Conservation (phyloP, 345 rosid species). For the Durio zibethinus region DNA sequence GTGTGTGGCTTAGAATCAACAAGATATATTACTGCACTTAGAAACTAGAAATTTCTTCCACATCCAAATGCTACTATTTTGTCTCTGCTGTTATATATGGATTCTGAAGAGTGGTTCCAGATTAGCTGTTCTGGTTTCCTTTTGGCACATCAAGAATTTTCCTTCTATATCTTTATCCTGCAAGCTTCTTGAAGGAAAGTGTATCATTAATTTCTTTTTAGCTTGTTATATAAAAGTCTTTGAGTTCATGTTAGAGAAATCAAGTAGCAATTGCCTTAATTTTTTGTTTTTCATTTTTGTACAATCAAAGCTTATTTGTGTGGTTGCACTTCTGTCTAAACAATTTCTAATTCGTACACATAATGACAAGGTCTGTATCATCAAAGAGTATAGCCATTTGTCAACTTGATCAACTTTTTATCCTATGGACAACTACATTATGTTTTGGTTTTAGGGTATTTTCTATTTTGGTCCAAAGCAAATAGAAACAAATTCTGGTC, state of each 20-base stretch:
- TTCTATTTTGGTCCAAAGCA: too few relatives aligned
- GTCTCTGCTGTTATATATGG: not conserved
- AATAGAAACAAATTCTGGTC: not conserved
- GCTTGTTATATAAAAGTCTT: not conserved
- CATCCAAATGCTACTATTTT: conserved; percentile 5
- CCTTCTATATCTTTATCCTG: not conserved
- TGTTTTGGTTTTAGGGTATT: not conserved
- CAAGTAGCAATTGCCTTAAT: not conserved
- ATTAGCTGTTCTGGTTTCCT: not conserved
- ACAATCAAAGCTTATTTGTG: not conserved
- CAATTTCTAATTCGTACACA: not conserved
- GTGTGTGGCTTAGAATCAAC: conserved; percentile 7
- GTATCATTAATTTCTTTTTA: not conserved
- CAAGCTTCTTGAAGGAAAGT: not conserved
- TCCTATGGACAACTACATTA: not conserved
- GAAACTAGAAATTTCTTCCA: not conserved
- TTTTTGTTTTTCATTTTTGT: not conserved
- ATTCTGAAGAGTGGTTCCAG: not conserved
- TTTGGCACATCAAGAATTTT: not conserved
- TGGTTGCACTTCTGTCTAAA: not conserved
- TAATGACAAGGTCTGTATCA: not conserved
- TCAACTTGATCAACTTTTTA: not conserved
- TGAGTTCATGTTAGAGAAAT: not conserved
- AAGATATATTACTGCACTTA: not conserved
- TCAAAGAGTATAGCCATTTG: too few relatives aligned